Base-by-base conservation (phyloP, 2,329 filamentous ascomycete species). In the Diaporthe sp. region DNA sequence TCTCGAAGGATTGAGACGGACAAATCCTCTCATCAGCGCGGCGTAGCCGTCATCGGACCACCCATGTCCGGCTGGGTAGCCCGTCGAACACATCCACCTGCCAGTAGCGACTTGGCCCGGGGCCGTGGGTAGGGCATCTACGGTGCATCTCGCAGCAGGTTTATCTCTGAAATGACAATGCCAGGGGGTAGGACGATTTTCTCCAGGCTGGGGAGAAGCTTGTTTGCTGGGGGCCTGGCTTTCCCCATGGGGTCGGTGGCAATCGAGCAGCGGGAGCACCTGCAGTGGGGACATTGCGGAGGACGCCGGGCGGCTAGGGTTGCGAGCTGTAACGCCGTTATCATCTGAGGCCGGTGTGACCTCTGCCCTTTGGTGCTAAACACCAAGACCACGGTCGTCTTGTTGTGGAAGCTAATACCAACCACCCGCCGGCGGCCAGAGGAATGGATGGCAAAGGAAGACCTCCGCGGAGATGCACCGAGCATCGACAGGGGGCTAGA, bases 381-480 rank as follows among this genome's bases (percentile, higher is more conserved):
- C 63, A 51, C 27, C 63, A 51, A 68, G 63, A 39, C n/a, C 47
- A 32, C 32, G 15, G 47, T 39, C 32, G 32, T 37, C 44, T 37
- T 22, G 44, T 51, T 47, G 63, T 50, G 71, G 51, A 72, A 65
- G 61, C 44, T 66, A 51, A 39, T 17, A 15, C 25, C 30, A 19
- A 12, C 5, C 13, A 22, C 22, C 59, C 59, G 39, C 39, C 44
- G 47, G 63, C 32, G 32, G 32, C 44, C 63, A 68, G 32, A 17
- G 44, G 63, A 27, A 53, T 42, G 37, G 35, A 50, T 37, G 51
- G 22, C 51, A 68, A 8, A 35, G 42, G 10, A 22, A 44, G 37
- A 35, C 27, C 27, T 73, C 73, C 73, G 73, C 73, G 73, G 73
- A 75, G 73, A 75, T 58, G 47, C 44, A 12, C n/a, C 8, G 44